Base-by-base conservation (phyloP, 768 basidiomycete genomes). In the Tylopilus balloui region DNA sequence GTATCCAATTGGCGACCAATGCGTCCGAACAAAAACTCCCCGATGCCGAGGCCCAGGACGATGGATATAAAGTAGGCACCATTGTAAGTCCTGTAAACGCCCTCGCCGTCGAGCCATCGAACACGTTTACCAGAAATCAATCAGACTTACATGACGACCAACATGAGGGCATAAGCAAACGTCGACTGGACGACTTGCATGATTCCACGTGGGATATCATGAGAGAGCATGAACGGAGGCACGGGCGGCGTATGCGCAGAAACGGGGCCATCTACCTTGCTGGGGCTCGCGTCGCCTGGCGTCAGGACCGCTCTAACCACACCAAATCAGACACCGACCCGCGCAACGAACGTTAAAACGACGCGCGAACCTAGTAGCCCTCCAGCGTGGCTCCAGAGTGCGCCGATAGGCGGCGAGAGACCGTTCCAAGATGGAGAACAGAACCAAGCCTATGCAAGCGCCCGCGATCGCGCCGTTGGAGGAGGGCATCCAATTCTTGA, bases 101-200 rank as follows among this genome's bases (percentile, higher is more conserved):
- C 32, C 34, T 42, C 17, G 39, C 20, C 57, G 52, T 28, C 28
- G 4, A 31, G 31, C 31, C 31, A 14, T 15, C 31, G 58, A 34
- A 39, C 27, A 14, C 37, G 13, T 15, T 14, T 14, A 17, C 41
- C 25, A 50, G 32, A 23, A 15, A 12, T 3, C 6, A 38, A 32
- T 11, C 7, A 8, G 9, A 36, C 83, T 67, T 66, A 89, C 88
- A 91, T 91, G 58, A 88, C 76, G 7, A 78, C 80, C 62, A 92
- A 66, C 92, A 95, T 94, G 48, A 94, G 76, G 5, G 80, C 63
- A 56, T 89, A 94, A 21, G 91, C 64, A 19, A 93, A 58, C 17
- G 80, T 65, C 35, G 80, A 73, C 50, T 91, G 88, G 17, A 81
- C 48, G 9, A 78, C 78, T 53, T 83, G 80, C 34, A 90, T 57